Conservation (phyloP, 768 basidiomycete species). For the Rhodotorula diobovata region DNA sequence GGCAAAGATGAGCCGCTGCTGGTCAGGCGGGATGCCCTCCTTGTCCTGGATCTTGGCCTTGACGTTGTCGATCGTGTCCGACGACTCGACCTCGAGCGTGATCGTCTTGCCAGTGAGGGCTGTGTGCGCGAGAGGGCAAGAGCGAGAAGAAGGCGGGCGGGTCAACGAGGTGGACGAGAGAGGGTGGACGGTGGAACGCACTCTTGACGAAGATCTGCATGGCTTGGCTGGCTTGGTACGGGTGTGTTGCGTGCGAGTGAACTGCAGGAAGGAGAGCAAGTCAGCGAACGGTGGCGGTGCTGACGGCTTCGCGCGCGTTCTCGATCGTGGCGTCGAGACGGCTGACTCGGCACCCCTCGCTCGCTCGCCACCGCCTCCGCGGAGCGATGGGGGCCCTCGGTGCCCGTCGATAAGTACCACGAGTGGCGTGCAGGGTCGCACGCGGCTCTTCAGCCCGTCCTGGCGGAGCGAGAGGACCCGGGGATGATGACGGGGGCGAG, state of each 20-base stretch:
- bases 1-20: constrained; percentile 84
- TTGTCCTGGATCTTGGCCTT: constrained; percentile 94
- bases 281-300: neutral
- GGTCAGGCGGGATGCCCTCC: constrained; percentile 88
- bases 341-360: neutral
- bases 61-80: constrained; percentile 90
- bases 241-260: neutral
- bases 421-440: neutral
- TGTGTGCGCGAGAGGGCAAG: constrained; percentile 50
- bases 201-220: constrained; percentile 7
- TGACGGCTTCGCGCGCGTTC: neutral
- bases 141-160: constrained; percentile 57
- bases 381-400: rapidly evolving
- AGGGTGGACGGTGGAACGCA: neutral
- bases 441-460: too few species aligned
- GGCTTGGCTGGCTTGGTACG: too few species aligned
- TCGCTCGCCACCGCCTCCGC: neutral
- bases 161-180: neutral
- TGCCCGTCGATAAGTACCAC: neutral
- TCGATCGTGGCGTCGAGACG: neutral
- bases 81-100: constrained; percentile 85
- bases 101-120: constrained; percentile 86
- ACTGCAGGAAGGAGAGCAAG: neutral
- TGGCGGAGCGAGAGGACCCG: too few species aligned
- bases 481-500: neutral